phyloP scores from a whole-genome alignment of 1,139 yeast genomes.

The Geotrichum cucujoidarum region DNA sequence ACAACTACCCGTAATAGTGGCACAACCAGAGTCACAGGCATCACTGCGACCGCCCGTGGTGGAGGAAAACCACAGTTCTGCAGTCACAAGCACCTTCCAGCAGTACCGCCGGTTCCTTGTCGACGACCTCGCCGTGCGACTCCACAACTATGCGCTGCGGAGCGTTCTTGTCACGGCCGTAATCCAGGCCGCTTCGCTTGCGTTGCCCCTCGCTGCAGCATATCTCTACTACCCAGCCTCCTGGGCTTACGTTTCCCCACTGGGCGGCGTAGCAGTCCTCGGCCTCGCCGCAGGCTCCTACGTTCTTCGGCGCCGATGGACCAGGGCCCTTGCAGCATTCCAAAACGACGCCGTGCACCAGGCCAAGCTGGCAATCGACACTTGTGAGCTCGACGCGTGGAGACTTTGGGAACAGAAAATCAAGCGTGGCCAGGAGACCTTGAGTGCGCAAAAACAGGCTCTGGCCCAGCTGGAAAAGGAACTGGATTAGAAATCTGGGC shows the following conservation, averaged over 20 bases:
- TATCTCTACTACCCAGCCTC: neutral
- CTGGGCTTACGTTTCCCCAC: neutral
- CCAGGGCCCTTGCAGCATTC: conserved; percentile 28
- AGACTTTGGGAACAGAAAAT: conserved; percentile 32
- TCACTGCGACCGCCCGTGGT: neutral
- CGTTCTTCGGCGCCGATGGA: conserved; percentile 36
- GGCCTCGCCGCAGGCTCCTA: conserved; percentile 35
- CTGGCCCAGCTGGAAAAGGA: no score
- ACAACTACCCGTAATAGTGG: neutral
- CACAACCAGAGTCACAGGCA: no score
- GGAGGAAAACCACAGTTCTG: neutral
- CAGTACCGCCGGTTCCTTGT: conserved; percentile 10
- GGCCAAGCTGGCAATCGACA: conserved; percentile 27
- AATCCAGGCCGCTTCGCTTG: conserved; percentile 36
- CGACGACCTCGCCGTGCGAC: conserved; percentile 12
- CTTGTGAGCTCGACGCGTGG: conserved; percentile 29
- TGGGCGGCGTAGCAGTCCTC: neutral
- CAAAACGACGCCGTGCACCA: conserved; percentile 26
- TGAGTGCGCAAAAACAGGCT: no score
- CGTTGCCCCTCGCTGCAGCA: conserved; percentile 33
- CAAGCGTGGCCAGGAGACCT: no score
- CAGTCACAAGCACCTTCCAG: neutral
- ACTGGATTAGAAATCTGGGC: no score
- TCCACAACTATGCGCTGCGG: conserved; percentile 21
- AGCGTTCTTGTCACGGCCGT: conserved; percentile 23